These are phyloP conservation scores for Phytophthora brassicae DNA, from an alignment of 352 stramenopile genomes.

Conservation along the genomic window DNA sequence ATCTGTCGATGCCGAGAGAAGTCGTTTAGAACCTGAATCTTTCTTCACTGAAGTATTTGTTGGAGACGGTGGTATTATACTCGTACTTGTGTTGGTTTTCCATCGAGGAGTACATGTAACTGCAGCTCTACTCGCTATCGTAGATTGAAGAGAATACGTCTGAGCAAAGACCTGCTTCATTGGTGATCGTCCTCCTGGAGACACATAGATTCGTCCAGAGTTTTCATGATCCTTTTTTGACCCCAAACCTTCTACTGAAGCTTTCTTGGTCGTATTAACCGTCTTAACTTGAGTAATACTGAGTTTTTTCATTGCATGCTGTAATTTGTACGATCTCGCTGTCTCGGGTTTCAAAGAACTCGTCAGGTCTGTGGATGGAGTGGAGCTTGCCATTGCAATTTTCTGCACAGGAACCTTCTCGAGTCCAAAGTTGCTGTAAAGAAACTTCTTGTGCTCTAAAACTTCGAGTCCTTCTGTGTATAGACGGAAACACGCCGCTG, in stretches of 20 bases:
- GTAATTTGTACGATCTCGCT: not conserved
- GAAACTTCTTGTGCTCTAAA: constrained; percentile 57
- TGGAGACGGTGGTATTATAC: constrained; percentile 9
- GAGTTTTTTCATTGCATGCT: not conserved
- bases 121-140: constrained; percentile 36
- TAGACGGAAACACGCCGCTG: constrained; percentile 47
- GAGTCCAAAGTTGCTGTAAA: constrained; percentile 64
- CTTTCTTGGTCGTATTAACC: not conserved
- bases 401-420: constrained; percentile 11
- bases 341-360: not conserved
- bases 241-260: not conserved
- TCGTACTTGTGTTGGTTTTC: constrained; percentile 1
- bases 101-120: constrained; percentile 36
- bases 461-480: constrained; percentile 60
- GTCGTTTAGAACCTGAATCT: not conserved
- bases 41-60: not conserved
- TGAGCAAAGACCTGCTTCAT: constrained; percentile 17
- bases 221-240: not conserved
- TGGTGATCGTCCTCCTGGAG: constrained; percentile 19
- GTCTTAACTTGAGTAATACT: constrained; percentile 2
- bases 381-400: not conserved
- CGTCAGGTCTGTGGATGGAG: not conserved
- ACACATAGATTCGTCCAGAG: constrained; percentile 25
- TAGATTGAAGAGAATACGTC: constrained; percentile 46
- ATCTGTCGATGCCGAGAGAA: not conserved